These are phyloP conservation scores for Neobulgaria alba DNA, from an alignment of 2,329 filamentous ascomycete species.

Conservation along the genomic window DNA sequence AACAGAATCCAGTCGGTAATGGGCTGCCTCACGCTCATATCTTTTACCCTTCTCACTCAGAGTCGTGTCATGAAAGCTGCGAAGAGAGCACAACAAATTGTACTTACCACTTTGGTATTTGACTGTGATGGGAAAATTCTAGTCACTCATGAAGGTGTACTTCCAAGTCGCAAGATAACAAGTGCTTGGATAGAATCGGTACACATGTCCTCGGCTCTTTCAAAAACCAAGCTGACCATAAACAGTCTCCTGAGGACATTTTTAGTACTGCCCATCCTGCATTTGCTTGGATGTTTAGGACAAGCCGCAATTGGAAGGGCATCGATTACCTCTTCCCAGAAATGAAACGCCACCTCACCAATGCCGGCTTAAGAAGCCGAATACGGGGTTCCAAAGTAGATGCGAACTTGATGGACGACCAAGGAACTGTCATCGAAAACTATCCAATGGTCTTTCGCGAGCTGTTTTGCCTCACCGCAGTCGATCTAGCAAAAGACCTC, in stretches of 20 bases:
- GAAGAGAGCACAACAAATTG: conserved; percentile 42
- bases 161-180: conserved; percentile 70
- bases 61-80: conserved; percentile 11
- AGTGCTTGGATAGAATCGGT: conserved; percentile 62
- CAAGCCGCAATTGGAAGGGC: conserved; percentile 67
- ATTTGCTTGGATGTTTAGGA: conserved; percentile 82
- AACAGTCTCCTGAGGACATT: conserved; percentile 55
- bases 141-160: conserved; percentile 58
- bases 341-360: conserved; percentile 64
- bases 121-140: conserved; percentile 57
- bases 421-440: conserved; percentile 52
- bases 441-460: conserved; percentile 75
- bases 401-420: conserved; percentile 41
- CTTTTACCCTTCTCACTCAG: conserved; percentile 44
- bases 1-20: conserved; percentile 56
- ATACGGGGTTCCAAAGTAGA: conserved; percentile 29
- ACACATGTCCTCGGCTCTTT: not conserved
- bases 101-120: conserved; percentile 54
- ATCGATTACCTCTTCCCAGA: conserved; percentile 59
- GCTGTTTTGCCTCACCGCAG: conserved; percentile 72
- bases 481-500: conserved; percentile 61
- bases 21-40: conserved; percentile 50
- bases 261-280: conserved; percentile 70
- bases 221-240: conserved; percentile 2
- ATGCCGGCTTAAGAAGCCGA: conserved; percentile 32